Base-by-base conservation (phyloP, 2,329 filamentous ascomycete genomes). In the Fusarium acutatum region DNA sequence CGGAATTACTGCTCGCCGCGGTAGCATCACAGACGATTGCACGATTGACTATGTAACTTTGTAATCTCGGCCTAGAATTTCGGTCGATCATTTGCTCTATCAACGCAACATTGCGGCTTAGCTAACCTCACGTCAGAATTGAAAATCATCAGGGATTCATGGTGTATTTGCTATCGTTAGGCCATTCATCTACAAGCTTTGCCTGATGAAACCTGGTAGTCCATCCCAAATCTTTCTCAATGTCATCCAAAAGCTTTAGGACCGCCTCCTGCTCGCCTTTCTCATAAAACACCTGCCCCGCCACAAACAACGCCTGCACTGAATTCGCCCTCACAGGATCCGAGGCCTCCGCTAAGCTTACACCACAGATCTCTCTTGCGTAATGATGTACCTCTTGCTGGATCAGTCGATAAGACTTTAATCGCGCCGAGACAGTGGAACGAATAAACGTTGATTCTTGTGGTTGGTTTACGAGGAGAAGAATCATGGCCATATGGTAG, bases 171-270 rank as follows among this genome's bases (percentile, higher is more conserved):
- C 18, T 22, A 28, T 61, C 50, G 18, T 40, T 17, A 5, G 64
- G 65, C 75, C 75, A 77, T 15, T 76, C 75, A 41, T 74, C 61
- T 14, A 71, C 35, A 11, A 77, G 47, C 18, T 69, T 77, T 2
- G 69, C 69, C 6, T 41, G 53, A 34, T 77, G 75, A 52, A 67
- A 76, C 6, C 65, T 66, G 1, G 90, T 91, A 6, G 89, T 88
- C 86, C 89, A 91, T 5, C 90, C 90, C 44, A 89, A 84, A 74
- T 92, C 90, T n/a, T 80, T 81, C 79, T 92, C 90, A 34, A 92
- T 87, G 17, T 86, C 88, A 32, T 85, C 82, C 26, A 93, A 80
- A 41, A 92, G 78, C 18, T 85, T 83, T 41, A 92, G 74, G 15
- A 92, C 85, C 4, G 88, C 83, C 40, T 85, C 81, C 22, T 89